phyloP scores from a whole-genome alignment of 192 early-diverging fungal species.

The Mortierella antarctica region DNA sequence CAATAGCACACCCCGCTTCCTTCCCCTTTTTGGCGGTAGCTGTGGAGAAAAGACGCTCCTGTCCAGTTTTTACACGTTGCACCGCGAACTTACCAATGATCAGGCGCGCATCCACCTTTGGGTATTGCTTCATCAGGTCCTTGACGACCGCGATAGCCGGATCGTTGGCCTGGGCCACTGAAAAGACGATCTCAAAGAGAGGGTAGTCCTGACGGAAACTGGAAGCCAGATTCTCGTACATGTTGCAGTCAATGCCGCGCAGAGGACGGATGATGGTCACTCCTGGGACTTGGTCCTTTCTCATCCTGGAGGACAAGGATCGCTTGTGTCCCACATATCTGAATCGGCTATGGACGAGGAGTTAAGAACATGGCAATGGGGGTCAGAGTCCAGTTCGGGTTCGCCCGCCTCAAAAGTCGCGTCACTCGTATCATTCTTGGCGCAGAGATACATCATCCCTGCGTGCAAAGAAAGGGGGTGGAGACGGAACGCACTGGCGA shows the following conservation, averaged over 20 bases:
- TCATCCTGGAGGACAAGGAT: conserved; percentile 54
- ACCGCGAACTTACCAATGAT: conserved; percentile 73
- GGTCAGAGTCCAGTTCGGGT: background rate
- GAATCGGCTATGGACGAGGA: conserved; percentile 20
- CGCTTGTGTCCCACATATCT: conserved; percentile 42
- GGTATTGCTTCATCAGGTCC: conserved; percentile 76
- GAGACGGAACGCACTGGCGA: background rate
- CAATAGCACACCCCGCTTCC: too few species aligned
- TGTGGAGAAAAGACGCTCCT: background rate
- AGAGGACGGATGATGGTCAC: conserved; percentile 95
- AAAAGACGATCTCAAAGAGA: conserved; percentile 88
- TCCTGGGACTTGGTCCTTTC: conserved; percentile 65
- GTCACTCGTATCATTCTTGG: too few species aligned
- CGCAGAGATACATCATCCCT: conserved; percentile 1
- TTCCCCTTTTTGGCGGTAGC: too few species aligned
- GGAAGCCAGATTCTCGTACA: conserved; percentile 84
- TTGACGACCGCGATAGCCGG: conserved; percentile 82
- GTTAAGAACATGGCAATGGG: background rate
- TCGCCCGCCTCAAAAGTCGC: background rate
- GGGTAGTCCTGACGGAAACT: conserved; percentile 93
- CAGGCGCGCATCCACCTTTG: conserved; percentile 78
- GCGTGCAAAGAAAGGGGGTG: conserved; percentile 8
- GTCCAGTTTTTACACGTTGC: background rate
- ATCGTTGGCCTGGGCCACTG: conserved; percentile 83
- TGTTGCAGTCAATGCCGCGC: conserved; percentile 90